These are phyloP conservation scores for Colletotrichum sp. DNA, from an alignment of 2,329 filamentous ascomycete species.

Conservation along the genomic window DNA sequence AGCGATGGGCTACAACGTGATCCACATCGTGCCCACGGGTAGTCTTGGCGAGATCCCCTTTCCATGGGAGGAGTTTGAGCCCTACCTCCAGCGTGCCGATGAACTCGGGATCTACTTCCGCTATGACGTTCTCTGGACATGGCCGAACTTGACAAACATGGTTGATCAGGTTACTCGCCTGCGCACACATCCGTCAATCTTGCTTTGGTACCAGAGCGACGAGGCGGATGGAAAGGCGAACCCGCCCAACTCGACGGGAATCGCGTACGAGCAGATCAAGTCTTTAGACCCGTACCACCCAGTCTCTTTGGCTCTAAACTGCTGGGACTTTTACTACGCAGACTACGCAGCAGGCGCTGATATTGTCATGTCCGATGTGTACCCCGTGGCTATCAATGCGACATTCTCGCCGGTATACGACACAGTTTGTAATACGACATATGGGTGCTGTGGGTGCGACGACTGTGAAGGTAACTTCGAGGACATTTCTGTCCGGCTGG, in stretches of 20 bases:
- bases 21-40: constrained; percentile 26
- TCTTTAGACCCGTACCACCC: constrained; percentile 66
- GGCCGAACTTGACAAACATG: constrained; percentile 5
- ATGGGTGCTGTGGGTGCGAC: constrained; percentile 69
- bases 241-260: constrained; percentile 50
- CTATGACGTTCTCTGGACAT: constrained; percentile 19
- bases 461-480: constrained; percentile 58
- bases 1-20: constrained; percentile 46
- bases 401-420: constrained; percentile 57
- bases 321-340: constrained; percentile 64
- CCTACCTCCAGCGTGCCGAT: constrained; percentile 34
- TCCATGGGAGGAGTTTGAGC: constrained; percentile 16
- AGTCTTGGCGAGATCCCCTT: constrained; percentile 15
- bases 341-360: constrained; percentile 60
- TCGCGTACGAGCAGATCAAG: constrained; percentile 49
- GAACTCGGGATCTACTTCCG: constrained; percentile 35
- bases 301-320: constrained; percentile 64
- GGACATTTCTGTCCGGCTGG: constrained; percentile 52
- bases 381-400: constrained; percentile 63
- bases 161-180: constrained; percentile 12
- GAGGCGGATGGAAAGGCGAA: constrained; percentile 30
- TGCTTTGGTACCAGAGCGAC: constrained; percentile 20
- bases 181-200: constrained; percentile 6
- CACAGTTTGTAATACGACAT: constrained; percentile 62
- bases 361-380: constrained; percentile 65